Base-by-base conservation (phyloP, 2,329 filamentous ascomycete species). In the Hansfordia pulvinata region DNA sequence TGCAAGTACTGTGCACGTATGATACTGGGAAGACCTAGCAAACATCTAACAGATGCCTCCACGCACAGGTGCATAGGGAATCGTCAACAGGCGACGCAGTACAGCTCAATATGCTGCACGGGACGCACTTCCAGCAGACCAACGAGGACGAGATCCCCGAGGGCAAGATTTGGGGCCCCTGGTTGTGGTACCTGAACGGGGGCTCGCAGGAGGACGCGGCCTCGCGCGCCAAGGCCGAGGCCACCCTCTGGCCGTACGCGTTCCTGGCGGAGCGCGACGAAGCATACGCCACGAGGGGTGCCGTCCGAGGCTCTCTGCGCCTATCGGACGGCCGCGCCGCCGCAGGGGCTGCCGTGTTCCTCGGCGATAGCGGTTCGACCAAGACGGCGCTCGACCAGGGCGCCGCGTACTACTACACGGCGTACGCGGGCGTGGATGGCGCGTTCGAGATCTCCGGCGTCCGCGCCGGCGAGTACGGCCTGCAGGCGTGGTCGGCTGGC, bases 91-190 rank as follows among this genome's bases (percentile, higher is more conserved):
- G 62, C 5, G 62, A 67, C 31, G 52, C 53, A 2, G 62, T 67
- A 3, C 58, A 65, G 32, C 44, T 67, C 19, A 68, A 68, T 39
- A 64, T 68, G 56, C 52, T 67, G 18, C 62, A 67, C 35, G 63
- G 62, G 18, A 65, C 62, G 0, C 58, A 62, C 36, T 61, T 59
- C 35, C 46, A 49, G 35, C 52, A 48, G 4, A 45, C 40, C 1
- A 44, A 47, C 21, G 41, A 35, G 12, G 54, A 57, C 25, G 43
- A 39, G 2, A 51, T 53, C 33, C 36, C 47, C 17, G 39, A 52
- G n/a, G 53, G 50, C 4, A 58, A 58, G 41, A 50, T 50, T 13
- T 58, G 53, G 46, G 56, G 56, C 0, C 56, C 55, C 3, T 59
- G 55, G 55, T 40, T 58, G 5, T 56, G 54, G 54, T 57, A 54